These are phyloP conservation scores for Zizania palustris DNA, from an alignment of 202 grass and related monocot species.

Conservation along the genomic window DNA sequence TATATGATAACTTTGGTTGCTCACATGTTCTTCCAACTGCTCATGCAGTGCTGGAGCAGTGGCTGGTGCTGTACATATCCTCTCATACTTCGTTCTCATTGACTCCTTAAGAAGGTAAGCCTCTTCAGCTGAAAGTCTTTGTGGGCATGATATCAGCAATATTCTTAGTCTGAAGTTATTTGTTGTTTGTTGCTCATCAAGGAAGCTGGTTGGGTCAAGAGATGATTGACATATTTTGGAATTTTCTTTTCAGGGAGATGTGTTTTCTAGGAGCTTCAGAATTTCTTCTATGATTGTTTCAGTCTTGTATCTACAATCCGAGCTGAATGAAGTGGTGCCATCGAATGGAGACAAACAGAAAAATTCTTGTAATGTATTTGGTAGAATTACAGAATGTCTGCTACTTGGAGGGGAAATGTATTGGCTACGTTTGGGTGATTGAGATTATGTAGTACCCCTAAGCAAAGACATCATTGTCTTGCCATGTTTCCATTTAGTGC, in stretches of 20 bases:
- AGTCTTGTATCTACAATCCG: background rate
- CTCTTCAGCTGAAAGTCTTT: background rate
- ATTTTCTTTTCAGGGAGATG: background rate
- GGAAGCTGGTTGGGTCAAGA: background rate
- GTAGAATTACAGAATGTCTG: background rate
- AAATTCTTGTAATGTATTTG: background rate
- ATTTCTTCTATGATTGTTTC: background rate
- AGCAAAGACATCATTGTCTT: background rate
- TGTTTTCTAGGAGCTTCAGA: background rate
- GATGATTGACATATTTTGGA: background rate
- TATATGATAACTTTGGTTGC: background rate
- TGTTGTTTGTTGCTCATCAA: background rate
- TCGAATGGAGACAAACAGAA: background rate
- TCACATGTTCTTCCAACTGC: slow-evolving; percentile 29
- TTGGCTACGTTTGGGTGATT: too few relatives aligned
- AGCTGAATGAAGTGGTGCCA: background rate
- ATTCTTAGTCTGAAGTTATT: background rate
- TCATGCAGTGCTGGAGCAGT: slow-evolving; percentile 85
- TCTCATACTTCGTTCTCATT: slow-evolving; percentile 63
- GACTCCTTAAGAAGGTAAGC: slow-evolving; percentile 45
- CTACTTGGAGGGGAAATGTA: too few relatives aligned
- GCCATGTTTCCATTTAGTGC: background rate
- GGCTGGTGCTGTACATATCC: slow-evolving; percentile 97
- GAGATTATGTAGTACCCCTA: too few relatives aligned
- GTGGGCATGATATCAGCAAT: background rate